These are phyloP conservation scores for Globisporangium orthogonon DNA, from an alignment of 352 stramenopile species.

Conservation along the genomic window DNA sequence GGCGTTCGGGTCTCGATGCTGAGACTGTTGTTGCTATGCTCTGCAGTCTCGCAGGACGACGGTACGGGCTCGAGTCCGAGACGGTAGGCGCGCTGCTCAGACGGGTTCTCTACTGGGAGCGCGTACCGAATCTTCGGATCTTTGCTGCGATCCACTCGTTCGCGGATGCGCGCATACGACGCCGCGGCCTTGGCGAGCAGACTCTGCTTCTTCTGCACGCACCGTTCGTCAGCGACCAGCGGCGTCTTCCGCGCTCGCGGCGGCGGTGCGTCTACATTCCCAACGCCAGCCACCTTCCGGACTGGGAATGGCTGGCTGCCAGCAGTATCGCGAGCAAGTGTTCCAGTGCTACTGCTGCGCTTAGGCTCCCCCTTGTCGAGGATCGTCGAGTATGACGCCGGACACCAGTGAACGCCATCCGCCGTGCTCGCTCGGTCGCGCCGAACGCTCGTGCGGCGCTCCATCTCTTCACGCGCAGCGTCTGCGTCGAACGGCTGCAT, in stretches of 20 bases:
- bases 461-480: conserved; percentile 13
- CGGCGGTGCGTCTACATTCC: not conserved
- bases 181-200: conserved; percentile 22
- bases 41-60: conserved; percentile 14
- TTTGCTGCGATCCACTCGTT: conserved; percentile 26
- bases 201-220: conserved; percentile 21
- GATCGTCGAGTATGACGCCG: conserved; percentile 23
- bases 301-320: conserved; percentile 26
- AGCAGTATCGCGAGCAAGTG: conserved; percentile 3
- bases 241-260: conserved; percentile 15
- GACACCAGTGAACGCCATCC: conserved; percentile 26
- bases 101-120: conserved; percentile 37
- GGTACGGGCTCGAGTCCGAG: conserved; percentile 39
- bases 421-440: conserved; percentile 1
- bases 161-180: conserved; percentile 21
- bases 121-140: conserved; percentile 37
- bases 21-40: conserved; percentile 2
- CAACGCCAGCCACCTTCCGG: conserved; percentile 6
- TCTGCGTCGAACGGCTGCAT: conserved; percentile 21
- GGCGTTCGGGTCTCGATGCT: not conserved
- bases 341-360: conserved; percentile 5
- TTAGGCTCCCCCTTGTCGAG: conserved; percentile 14
- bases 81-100: conserved; percentile 35
- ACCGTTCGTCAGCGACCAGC: conserved; percentile 17
- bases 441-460: conserved; percentile 9